Evolutionary conservation across 2,329 filamentous ascomycete species (phyloP).

Genomic region (Clarireedia monteithiana): DNA sequence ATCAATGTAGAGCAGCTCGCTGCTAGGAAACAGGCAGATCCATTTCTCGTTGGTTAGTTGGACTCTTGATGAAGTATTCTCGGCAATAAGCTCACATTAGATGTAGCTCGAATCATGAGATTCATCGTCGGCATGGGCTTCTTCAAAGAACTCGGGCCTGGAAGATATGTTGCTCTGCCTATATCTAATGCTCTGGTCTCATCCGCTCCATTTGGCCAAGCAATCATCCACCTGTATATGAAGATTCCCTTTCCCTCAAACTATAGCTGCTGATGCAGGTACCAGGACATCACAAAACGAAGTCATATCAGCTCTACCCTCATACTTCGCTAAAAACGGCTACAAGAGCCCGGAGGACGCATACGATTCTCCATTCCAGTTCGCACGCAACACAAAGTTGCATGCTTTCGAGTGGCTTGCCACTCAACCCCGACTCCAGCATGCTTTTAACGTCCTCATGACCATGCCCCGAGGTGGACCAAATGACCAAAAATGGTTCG

Average conservation of each 20-base stretch:
- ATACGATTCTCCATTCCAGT: slow-evolving; percentile 14
- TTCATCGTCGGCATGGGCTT: slow-evolving; percentile 7
- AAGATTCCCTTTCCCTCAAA: neutral
- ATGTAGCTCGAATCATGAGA: slow-evolving; percentile 11
- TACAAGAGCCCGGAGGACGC: slow-evolving; percentile 11
- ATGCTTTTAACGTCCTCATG: slow-evolving; percentile 14
- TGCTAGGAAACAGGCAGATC: neutral
- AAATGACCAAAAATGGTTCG: slow-evolving; percentile 6
- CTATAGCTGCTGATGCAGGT: neutral
- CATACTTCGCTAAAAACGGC: slow-evolving; percentile 8
- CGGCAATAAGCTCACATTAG: neutral
- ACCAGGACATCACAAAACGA: slow-evolving; percentile 7
- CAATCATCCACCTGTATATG: neutral
- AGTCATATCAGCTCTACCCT: slow-evolving; percentile 5
- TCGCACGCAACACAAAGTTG: slow-evolving; percentile 6
- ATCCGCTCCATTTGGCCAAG: neutral
- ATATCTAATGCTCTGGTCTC: slow-evolving; percentile 1
- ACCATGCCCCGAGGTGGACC: neutral
- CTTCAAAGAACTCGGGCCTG: slow-evolving; percentile 5
- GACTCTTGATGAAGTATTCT: no score
- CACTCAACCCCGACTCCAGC: slow-evolving; percentile 8
- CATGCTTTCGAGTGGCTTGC: slow-evolving; percentile 14
- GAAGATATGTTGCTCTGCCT: slow-evolving; percentile 5
- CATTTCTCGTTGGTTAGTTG: neutral
- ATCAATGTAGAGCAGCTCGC: neutral